Evolutionary conservation across 768 basidiomycete genomes (phyloP).

Genomic region (Boletus rubropictus): DNA sequence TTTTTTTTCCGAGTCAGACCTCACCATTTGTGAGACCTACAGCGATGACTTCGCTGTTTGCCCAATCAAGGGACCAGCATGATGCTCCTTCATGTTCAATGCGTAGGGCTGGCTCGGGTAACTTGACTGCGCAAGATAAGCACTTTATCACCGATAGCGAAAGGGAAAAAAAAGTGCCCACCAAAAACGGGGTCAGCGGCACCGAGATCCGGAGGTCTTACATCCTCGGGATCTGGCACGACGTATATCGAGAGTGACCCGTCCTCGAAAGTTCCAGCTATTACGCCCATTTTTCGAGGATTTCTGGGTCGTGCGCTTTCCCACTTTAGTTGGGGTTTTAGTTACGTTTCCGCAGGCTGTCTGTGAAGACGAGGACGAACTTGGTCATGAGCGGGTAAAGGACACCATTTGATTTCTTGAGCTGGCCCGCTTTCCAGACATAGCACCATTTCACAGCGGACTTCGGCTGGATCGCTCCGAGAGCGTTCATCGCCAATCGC

Average conservation of each 20-base stretch:
- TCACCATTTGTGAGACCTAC: slow-evolving; percentile 82
- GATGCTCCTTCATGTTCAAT: slow-evolving; percentile 71
- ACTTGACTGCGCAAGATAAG: slow-evolving; percentile 38
- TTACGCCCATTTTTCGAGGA: slow-evolving; percentile 68
- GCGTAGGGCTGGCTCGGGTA: slow-evolving; percentile 60
- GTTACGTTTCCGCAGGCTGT: neutral
- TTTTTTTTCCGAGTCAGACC: neutral
- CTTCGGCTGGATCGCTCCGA: slow-evolving; percentile 22
- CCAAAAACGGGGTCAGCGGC: slow-evolving; percentile 41
- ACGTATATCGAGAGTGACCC: slow-evolving; percentile 75
- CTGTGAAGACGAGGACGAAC: slow-evolving; percentile 26
- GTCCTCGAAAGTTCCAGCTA: slow-evolving; percentile 84
- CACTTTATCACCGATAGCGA: neutral
- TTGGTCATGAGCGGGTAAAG: slow-evolving; percentile 71
- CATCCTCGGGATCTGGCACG: slow-evolving; percentile 70
- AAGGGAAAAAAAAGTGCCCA: slow-evolving; percentile 28
- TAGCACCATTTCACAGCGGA: slow-evolving; percentile 79
- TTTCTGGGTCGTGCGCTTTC: slow-evolving; percentile 15
- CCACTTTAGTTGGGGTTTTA: slow-evolving; percentile 13
- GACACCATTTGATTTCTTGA: slow-evolving; percentile 88
- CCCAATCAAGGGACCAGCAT: slow-evolving; percentile 88
- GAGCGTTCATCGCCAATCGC: slow-evolving; percentile 24
- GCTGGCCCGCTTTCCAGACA: slow-evolving; percentile 80
- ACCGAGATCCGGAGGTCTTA: slow-evolving; percentile 31
- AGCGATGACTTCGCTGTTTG: slow-evolving; percentile 75